phyloP scores from a whole-genome alignment of 345 rosid genomes.

The Corchorus olitorius region DNA sequence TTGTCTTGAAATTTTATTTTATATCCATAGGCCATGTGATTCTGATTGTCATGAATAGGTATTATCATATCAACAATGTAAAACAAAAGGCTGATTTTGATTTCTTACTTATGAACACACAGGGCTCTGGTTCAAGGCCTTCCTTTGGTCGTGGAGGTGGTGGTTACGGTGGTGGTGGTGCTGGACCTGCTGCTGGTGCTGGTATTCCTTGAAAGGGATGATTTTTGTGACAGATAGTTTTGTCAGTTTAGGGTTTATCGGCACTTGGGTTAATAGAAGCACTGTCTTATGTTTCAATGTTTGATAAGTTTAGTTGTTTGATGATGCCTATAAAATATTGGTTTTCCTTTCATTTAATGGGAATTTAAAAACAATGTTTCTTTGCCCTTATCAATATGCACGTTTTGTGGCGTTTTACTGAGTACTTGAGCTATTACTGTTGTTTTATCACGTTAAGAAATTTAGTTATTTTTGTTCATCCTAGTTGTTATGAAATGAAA shows the following conservation, averaged over 20 bases:
- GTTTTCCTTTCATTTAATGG: neutral
- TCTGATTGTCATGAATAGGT: neutral
- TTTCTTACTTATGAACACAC: neutral
- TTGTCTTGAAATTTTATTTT: neutral
- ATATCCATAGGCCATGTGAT: neutral
- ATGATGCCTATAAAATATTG: neutral
- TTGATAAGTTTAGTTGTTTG: neutral
- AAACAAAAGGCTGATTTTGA: neutral
- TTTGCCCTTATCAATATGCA: neutral
- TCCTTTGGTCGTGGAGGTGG: constrained; percentile 80
- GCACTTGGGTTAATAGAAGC: neutral
- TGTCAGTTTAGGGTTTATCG: constrained; percentile 17
- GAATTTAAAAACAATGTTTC: neutral
- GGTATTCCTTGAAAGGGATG: constrained; percentile 47
- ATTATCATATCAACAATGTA: neutral
- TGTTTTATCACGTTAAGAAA: neutral
- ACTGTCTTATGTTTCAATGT: neutral
- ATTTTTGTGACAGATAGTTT: neutral
- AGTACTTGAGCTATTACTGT: neutral
- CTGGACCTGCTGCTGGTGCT: constrained; percentile 47
- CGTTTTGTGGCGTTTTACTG: neutral
- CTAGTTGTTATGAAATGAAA: neutral
- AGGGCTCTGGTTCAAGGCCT: constrained; percentile 71
- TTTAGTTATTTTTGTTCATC: neutral
- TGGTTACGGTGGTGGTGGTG: constrained; percentile 60